A percentile compares a stretch with the other conserved stretches of the same genome.
Conservation (phyloP, 345 rosid species). For the Physaria fendleri region DNA sequence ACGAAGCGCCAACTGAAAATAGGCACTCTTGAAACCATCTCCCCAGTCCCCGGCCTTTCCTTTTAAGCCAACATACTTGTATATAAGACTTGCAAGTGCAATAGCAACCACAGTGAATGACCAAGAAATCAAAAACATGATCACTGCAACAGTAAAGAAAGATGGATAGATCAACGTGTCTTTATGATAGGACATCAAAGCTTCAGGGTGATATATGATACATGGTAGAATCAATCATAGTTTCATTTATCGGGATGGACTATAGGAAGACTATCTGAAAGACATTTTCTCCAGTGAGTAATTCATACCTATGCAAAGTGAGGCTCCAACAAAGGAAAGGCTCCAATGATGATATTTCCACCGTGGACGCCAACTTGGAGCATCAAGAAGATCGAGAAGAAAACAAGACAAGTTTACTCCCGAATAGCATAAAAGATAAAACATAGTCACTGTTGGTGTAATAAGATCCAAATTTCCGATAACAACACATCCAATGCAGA, state of each 20-base stretch:
- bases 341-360: constrained; percentile 99
- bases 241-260: background rate
- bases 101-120: constrained; percentile 85
- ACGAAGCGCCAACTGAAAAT: constrained; percentile 97
- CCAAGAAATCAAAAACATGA: constrained; percentile 99
- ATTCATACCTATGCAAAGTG: constrained; percentile 68
- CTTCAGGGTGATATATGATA: too few relatives aligned
- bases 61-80: constrained; percentile 89
- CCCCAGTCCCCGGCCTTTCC: constrained; percentile 99
- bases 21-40: constrained; percentile 99
- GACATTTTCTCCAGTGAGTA: background rate
- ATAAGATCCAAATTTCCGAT: constrained; percentile 98
- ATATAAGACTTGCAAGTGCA: constrained; percentile 96
- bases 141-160: constrained; percentile 62
- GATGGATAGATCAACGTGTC: constrained; percentile 13
- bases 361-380: constrained; percentile 99
- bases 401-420: constrained; percentile 99
- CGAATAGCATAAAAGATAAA: constrained; percentile 87
- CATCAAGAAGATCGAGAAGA: constrained; percentile 98
- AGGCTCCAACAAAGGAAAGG: constrained; percentile 90
- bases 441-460: constrained; percentile 96
- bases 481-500: constrained; percentile 83
- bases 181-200: constrained; percentile 6
- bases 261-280: background rate
- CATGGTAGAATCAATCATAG: too few relatives aligned